Evolutionary conservation across 805 yeast genomes (phyloP), one percentile per base, ranked within the genome.

Genomic region (Cyberlindnera japonica): DNA sequence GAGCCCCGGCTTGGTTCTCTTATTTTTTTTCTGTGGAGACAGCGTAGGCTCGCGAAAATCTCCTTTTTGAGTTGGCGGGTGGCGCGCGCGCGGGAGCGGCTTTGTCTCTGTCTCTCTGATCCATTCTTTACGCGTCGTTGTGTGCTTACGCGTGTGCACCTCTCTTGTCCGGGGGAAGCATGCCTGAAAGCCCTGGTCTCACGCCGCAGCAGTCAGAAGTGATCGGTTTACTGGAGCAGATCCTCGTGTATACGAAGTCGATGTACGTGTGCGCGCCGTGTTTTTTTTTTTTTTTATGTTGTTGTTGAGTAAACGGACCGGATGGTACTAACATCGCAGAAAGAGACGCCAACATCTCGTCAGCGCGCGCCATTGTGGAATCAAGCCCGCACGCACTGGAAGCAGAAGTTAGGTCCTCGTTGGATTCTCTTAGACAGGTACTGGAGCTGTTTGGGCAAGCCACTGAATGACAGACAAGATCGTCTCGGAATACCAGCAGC

Each of bases 401-500:
- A 15, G 12, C 20, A 8, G 22, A 33, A 23, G 41, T 30, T 6
- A 19, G 7, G 13, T 2, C 21, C 1, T 39, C 43, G 3, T 15
- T 22, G 7, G 24, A 23, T 6, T 22, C 40, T 3, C 33, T 43
- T 7, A 38, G 24, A 31, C 23, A 30, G 9, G 21, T 38, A 2
- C 31, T 43, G 3, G 16, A 23, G 21, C 35, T 43, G 5, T 28
- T 43, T 33, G 46, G 40, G 15, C 36, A 42, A n/a, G 18, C 17
- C n/a, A 16, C 18, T 23, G 27, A 33, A 39, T 42, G 45, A 37
- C 38, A 10, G 41, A 44, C 16, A 27, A 35, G 6, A 23, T 40
- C 23, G 12, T 42, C 21, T 38, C 29, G 26, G 58, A 55, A 45
- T 75, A 71, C 55, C 77, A 73, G 48, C 70, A 71, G 11, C 51